phyloP scores from a whole-genome alignment of 768 basidiomycete genomes.

The Grammothele lineata region DNA sequence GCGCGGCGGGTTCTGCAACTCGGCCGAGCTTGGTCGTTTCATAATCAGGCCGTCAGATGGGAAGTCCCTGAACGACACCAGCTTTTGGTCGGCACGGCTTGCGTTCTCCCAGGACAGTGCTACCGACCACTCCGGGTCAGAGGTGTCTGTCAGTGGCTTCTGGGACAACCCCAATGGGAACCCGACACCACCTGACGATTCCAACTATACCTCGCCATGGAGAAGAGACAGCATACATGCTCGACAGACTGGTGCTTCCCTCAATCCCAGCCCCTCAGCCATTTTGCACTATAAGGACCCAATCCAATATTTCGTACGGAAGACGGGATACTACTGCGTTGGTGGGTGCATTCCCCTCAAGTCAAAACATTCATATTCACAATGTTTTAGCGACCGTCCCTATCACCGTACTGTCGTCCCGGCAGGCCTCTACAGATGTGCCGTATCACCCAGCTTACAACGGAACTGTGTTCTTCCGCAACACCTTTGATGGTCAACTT shows the following conservation, averaged over 20 bases:
- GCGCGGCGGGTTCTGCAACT: slow-evolving; percentile 62
- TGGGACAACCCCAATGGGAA: slow-evolving; percentile 62
- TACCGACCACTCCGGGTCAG: slow-evolving; percentile 20
- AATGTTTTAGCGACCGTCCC: slow-evolving; percentile 70
- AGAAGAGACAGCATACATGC: slow-evolving; percentile 20
- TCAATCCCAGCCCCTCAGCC: slow-evolving; percentile 48
- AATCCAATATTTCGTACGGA: slow-evolving; percentile 77
- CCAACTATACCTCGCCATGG: slow-evolving; percentile 50
- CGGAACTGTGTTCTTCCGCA: slow-evolving; percentile 80
- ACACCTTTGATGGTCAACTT: slow-evolving; percentile 83
- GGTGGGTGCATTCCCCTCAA: slow-evolving; percentile 46
- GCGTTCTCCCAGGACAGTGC: slow-evolving; percentile 41
- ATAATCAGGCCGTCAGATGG: slow-evolving; percentile 73
- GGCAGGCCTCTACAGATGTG: slow-evolving; percentile 41
- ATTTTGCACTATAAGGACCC: slow-evolving; percentile 59
- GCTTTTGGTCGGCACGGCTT: slow-evolving; percentile 85
- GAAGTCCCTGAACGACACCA: slow-evolving; percentile 63
- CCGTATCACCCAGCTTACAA: slow-evolving; percentile 72
- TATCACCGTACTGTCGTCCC: slow-evolving; percentile 61
- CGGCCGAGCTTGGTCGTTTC: slow-evolving; percentile 78
- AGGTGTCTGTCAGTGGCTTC: slow-evolving; percentile 30
- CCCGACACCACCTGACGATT: slow-evolving; percentile 44
- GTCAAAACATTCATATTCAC: not conserved
- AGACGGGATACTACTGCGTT: slow-evolving; percentile 95
- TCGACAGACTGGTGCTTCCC: slow-evolving; percentile 19